phyloP scores from a whole-genome alignment of 768 basidiomycete genomes.

The Termitomyces sp. region DNA sequence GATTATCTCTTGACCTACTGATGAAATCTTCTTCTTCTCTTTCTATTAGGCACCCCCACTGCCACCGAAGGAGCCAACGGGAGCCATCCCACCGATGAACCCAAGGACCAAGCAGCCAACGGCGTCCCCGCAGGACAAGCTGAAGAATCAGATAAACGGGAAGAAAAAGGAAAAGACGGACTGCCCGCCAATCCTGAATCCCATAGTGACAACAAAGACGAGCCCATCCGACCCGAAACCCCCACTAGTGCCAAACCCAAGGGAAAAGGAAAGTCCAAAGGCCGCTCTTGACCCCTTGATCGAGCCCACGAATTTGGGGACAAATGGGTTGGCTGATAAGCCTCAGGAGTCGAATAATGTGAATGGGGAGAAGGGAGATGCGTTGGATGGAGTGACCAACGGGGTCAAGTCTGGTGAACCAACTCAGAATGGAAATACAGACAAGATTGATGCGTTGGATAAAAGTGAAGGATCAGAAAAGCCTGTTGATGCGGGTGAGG shows the following conservation, averaged over 20 bases:
- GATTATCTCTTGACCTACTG: slow-evolving; percentile 2
- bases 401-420: neutral
- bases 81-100: neutral
- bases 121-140: neutral
- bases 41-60: neutral
- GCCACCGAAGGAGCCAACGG: neutral
- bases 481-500: neutral
- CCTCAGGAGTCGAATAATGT: neutral
- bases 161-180: neutral
- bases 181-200: neutral
- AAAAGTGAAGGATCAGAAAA: neutral
- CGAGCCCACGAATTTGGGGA: neutral
- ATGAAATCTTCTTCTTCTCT: slow-evolving; percentile 1
- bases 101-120: neutral
- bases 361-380: neutral
- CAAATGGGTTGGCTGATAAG: neutral
- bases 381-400: neutral
- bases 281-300: neutral
- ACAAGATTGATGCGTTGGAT: neutral
- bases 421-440: neutral
- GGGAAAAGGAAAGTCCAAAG: neutral
- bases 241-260: neutral
- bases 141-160: neutral
- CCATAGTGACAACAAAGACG: neutral
- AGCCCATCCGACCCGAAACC: neutral